phyloP scores from a whole-genome alignment of 2,329 filamentous ascomycete genomes.

The Botrytis byssoidea region DNA sequence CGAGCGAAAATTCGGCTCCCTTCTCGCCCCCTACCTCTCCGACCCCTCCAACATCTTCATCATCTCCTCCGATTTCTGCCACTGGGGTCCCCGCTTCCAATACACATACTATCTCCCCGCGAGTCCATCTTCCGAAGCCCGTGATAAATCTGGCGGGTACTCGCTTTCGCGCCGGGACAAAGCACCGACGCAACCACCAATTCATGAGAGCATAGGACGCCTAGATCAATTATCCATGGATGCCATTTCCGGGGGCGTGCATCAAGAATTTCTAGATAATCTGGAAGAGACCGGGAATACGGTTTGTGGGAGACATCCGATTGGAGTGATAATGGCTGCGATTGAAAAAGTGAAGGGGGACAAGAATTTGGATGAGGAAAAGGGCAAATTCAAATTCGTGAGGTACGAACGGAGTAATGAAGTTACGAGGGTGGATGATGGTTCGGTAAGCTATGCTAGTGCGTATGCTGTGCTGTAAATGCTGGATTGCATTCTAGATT shows the following conservation, averaged over 20 bases:
- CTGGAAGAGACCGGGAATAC: constrained; percentile 79
- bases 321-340: constrained; percentile 87
- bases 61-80: constrained; percentile 93
- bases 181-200: constrained; percentile 49
- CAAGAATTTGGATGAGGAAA: constrained; percentile 30
- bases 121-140: constrained; percentile 45
- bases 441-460: constrained; percentile 92
- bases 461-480: constrained; percentile 71
- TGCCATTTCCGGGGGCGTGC: constrained; percentile 74
- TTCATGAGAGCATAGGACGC: constrained; percentile 80
- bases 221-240: constrained; percentile 82
- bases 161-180: constrained; percentile 36
- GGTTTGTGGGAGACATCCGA: constrained; percentile 91
- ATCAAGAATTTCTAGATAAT: constrained; percentile 67
- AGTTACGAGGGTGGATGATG: constrained; percentile 65
- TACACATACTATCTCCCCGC: constrained; percentile 75
- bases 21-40: constrained; percentile 75
- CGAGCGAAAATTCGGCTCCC: constrained; percentile 65
- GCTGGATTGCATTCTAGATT: neutral
- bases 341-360: constrained; percentile 61
- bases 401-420: constrained; percentile 84
- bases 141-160: constrained; percentile 33
- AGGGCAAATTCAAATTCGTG: constrained; percentile 63
- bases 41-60: constrained; percentile 79
- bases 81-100: constrained; percentile 83